phyloP scores from a whole-genome alignment of 345 rosid genomes.

The Sonneratia alba region DNA sequence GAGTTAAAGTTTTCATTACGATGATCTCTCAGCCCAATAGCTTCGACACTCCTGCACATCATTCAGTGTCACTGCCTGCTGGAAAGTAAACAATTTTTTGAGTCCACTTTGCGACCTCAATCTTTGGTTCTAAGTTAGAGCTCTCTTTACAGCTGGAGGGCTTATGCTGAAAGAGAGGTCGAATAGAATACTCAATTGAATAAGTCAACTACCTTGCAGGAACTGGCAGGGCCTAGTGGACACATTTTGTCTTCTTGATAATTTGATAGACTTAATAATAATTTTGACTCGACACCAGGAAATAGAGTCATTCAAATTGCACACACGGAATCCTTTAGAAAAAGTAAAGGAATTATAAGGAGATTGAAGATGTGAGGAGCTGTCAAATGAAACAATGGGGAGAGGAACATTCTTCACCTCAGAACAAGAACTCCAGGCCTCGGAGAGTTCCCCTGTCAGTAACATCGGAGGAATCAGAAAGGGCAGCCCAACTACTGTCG shows the following conservation, averaged over 20 bases:
- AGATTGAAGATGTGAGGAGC: neutral
- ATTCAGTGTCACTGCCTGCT: neutral
- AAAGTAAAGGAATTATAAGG: neutral
- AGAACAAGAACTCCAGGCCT: conserved; percentile 87
- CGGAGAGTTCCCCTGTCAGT: conserved; percentile 81
- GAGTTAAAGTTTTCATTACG: neutral
- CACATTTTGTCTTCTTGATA: neutral
- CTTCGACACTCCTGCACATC: neutral
- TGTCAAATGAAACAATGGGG: neutral
- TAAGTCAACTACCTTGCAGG: neutral
- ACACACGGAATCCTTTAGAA: neutral
- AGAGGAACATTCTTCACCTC: conserved; percentile 36
- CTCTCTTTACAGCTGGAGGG: neutral
- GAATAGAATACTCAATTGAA: neutral
- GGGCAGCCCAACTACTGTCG: conserved; percentile 88
- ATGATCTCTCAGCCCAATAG: neutral
- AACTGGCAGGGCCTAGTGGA: neutral
- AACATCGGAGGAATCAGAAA: conserved; percentile 88
- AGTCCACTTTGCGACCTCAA: neutral
- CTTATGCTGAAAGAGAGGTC: neutral
- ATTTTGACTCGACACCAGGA: neutral
- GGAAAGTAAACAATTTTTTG: neutral
- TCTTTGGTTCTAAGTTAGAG: conserved; percentile 7
- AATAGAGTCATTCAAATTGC: neutral
- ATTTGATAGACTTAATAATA: neutral